Percentiles rank a stretch among this genome's conserved stretches.
Conservation (phyloP, 2,329 filamentous ascomycete genomes). For the Celoporthe dispersa region DNA sequence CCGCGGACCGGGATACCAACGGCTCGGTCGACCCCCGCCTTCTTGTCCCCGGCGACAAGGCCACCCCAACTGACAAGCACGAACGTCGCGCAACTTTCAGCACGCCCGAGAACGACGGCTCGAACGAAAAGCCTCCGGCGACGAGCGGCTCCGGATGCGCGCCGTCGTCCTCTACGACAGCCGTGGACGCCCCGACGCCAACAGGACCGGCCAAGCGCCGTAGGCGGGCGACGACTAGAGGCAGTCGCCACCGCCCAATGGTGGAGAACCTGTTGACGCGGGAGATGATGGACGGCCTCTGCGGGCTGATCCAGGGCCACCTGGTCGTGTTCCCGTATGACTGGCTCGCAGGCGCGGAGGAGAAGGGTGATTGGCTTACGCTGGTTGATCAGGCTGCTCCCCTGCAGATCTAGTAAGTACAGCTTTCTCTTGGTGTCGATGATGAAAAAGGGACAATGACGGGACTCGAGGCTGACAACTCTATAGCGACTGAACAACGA, state of each 20-base stretch:
- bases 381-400: constrained; percentile 95
- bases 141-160: constrained; percentile 34
- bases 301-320: constrained; percentile 83
- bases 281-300: constrained; percentile 78
- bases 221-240: constrained; percentile 71
- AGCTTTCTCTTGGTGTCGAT: not conserved
- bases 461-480: not conserved
- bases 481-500: constrained; percentile 11
- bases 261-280: constrained; percentile 77
- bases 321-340: constrained; percentile 94
- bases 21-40: constrained; percentile 28
- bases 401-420: constrained; percentile 90
- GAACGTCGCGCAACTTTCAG: constrained; percentile 62
- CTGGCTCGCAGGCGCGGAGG: constrained; percentile 90
- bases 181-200: constrained; percentile 23
- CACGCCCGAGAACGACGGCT: constrained; percentile 43
- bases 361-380: constrained; percentile 94
- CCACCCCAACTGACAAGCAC: constrained; percentile 34
- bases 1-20: constrained; percentile 33
- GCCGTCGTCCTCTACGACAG: constrained; percentile 28
- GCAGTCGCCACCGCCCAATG: constrained; percentile 64
- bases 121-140: constrained; percentile 42
- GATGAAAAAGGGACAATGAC: not conserved
- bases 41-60: constrained; percentile 29
- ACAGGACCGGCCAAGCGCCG: constrained; percentile 62